Percentiles rank a stretch among this genome's conserved stretches.
phyloP scores from a whole-genome alignment of 805 yeast genomes.

The Cyberlindnera euphorbiae region DNA sequence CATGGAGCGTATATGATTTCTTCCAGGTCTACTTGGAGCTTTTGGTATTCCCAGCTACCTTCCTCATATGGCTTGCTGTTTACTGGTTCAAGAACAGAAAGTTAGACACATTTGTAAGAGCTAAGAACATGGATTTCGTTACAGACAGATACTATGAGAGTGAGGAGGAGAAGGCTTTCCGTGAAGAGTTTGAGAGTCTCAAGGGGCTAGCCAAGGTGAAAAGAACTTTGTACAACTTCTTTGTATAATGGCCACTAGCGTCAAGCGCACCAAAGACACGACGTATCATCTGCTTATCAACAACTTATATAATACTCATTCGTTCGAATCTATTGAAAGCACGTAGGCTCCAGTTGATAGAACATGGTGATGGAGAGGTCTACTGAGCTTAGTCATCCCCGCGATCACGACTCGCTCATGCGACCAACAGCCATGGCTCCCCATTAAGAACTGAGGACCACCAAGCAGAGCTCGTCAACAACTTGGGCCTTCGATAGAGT shows the following conservation, averaged over 20 bases:
- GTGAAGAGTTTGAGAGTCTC: constrained; percentile 21
- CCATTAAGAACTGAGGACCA: no score
- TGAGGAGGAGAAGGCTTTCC: constrained; percentile 35
- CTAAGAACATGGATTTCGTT: constrained; percentile 48
- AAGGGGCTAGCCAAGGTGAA: constrained; percentile 40
- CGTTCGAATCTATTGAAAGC: no score
- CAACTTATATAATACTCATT: no score
- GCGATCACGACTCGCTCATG: no score
- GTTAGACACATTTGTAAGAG: constrained; percentile 35
- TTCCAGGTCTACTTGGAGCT: constrained; percentile 44
- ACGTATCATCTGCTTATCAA: no score
- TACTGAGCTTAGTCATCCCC: no score
- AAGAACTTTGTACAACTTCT: constrained; percentile 8
- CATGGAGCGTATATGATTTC: constrained; percentile 38
- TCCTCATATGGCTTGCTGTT: constrained; percentile 36
- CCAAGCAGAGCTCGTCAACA: no score
- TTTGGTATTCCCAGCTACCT: constrained; percentile 42
- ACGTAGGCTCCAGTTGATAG: no score
- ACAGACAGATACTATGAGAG: constrained; percentile 46
- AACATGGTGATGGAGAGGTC: no score
- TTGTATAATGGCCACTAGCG: constrained; percentile 14
- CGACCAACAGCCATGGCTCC: no score
- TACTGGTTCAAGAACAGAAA: constrained; percentile 23
- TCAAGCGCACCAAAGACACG: no score
- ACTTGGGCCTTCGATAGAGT: no score